Evolutionary conservation across 495 filamentous ascomycete genomes (phyloP).

Genomic region (Xylaria intraflava): DNA sequence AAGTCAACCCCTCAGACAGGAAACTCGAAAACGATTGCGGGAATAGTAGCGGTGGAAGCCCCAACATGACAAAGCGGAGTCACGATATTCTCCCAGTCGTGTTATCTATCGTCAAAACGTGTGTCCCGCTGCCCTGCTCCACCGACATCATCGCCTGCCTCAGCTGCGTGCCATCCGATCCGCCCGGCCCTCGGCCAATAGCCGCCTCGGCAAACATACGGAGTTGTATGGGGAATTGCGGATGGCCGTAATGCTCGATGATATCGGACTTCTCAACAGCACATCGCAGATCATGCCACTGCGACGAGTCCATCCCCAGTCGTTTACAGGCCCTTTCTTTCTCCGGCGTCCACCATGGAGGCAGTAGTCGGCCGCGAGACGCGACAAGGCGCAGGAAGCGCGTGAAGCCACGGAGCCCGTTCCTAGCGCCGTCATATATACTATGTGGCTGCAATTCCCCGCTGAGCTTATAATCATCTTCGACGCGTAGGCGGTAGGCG

Average conservation of each 20-base stretch:
- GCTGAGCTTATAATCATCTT: constrained; percentile 29
- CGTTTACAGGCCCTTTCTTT: constrained; percentile 26
- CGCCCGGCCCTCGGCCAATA: neutral
- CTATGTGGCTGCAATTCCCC: constrained; percentile 15
- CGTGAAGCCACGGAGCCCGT: constrained; percentile 11
- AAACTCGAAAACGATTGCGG: too few species aligned
- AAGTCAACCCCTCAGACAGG: too few species aligned
- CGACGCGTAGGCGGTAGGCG: constrained; percentile 39
- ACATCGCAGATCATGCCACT: constrained; percentile 15
- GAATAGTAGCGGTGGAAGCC: too few species aligned
- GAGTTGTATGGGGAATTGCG: constrained; percentile 40
- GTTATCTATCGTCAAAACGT: neutral
- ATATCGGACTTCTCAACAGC: constrained; percentile 33
- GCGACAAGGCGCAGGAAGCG: constrained; percentile 13
- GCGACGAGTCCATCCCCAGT: constrained; percentile 13
- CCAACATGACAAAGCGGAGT: too few species aligned
- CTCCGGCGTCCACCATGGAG: constrained; percentile 35
- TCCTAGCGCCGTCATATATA: constrained; percentile 25
- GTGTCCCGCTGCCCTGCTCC: neutral
- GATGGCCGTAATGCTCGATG: constrained; percentile 33
- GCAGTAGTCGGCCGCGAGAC: constrained; percentile 25
- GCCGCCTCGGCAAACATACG: constrained; percentile 22
- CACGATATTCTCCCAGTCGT: neutral
- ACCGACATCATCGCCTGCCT: neutral
- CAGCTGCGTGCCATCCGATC: neutral